Evolutionary conservation across 225 moss, liverwort and hornwort species (phyloP), one percentile per base, ranked within the genome.

Genomic region (Anthoceros angustus): DNA sequence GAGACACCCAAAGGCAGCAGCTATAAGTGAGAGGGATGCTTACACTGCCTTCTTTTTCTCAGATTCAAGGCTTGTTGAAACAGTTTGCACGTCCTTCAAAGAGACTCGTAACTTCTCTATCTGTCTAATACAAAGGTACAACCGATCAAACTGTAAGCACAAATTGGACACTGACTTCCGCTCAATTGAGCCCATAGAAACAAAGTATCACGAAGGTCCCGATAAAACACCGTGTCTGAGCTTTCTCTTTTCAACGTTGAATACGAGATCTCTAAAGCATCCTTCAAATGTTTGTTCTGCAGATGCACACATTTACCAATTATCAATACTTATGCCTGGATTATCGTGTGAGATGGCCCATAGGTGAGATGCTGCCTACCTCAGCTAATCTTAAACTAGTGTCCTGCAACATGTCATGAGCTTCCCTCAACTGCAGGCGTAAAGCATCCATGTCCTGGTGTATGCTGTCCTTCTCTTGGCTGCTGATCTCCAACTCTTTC

Each of bases 361-460:
- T 32, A 32, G 32, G 32, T 32, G 32, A 32, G 2, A 32, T 32
- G 32, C 7, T 55, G n/a, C 55, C 18, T 20, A 55, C 55, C 55
- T 55, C n/a, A 23, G 55, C 55, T 15, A 55, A 55, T 18, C 55
- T 55, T 20, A 23, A 55, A 55, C 55, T 55, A 23, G 55, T 55
- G 55, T 18, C 23, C 55, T 55, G 55, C 55, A 55, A 55, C 55
- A 55, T 55, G 23, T 9, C 55, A 55, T 55, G 55, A 55, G 55
- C 55, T 23, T 55, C 55, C 55, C 55, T 55, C 55, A 55, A 55
- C 55, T 55, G 55, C 55, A 18, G n/a, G 23, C 55, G 55, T 23
- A 55, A 23, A 55, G 55, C 55, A 55, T 55, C n/a, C 23, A 55
- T 12, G n/a, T 55, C 55, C 55, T 55, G 55, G 8, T 4, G 55